These are phyloP conservation scores for Citrus medica DNA, from an alignment of 345 rosid species.

Conservation along the genomic window DNA sequence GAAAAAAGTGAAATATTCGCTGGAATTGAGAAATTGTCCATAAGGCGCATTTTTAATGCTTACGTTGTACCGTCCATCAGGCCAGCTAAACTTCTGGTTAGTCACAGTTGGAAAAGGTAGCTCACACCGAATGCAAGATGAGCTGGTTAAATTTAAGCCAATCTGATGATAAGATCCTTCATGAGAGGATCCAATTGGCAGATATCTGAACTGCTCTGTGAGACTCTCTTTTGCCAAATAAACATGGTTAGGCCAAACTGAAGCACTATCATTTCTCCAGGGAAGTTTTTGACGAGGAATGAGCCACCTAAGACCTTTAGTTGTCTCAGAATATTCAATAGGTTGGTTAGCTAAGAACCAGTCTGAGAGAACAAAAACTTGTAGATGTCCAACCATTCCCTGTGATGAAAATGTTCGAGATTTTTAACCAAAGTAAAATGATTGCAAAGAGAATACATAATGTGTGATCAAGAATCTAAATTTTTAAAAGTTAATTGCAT, in stretches of 20 bases:
- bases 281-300: conserved; percentile 56
- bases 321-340: conserved; percentile 54
- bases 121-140: conserved; percentile 1
- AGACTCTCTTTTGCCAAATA: conserved; percentile 15
- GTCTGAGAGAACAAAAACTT: conserved; percentile 53
- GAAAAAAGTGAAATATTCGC: conserved; percentile 44
- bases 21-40: conserved; percentile 40
- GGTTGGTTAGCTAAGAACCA: conserved; percentile 44
- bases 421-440: neutral
- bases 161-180: conserved; percentile 2
- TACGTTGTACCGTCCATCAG: conserved; percentile 21
- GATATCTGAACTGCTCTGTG: neutral
- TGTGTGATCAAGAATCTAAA: neutral
- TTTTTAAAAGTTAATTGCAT: neutral
- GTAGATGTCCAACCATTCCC: conserved; percentile 60
- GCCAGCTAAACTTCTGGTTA: conserved; percentile 14
- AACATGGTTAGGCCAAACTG: conserved; percentile 33
- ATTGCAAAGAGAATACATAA: neutral
- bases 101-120: conserved; percentile 7
- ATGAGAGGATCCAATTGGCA: neutral
- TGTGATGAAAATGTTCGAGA: conserved; percentile 5
- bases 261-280: conserved; percentile 39
- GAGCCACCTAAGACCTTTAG: conserved; percentile 53
- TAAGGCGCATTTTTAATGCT: conserved; percentile 34
- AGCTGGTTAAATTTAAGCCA: conserved; percentile 1